Evolutionary conservation across 495 filamentous ascomycete genomes (phyloP), one percentile per base, ranked within the genome.

Genomic region (Aspergillus wentii): DNA sequence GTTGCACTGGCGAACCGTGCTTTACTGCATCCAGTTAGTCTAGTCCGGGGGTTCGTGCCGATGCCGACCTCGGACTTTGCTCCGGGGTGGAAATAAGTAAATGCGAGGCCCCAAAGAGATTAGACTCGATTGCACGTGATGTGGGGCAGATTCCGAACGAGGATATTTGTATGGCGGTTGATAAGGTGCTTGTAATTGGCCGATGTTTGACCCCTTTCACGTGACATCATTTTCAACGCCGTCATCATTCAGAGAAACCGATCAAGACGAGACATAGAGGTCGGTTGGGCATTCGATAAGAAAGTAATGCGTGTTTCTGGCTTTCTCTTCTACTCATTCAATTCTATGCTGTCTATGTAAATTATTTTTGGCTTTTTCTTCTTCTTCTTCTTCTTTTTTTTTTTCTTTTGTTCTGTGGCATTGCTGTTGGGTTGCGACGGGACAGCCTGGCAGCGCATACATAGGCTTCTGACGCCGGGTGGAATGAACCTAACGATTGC

Each of bases 221-320:
- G 40, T 48, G 45, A 48, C 27, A 13, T 3, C 17, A 9, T 13
- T 17, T 29, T 30, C 33, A 34, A n/a, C 33, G 41, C n/a, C n/a
- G 35, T 31, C 34, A 44, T 23, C 38, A 28, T 29, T 16, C 18
- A 29, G 16, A 17, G 13, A 40, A n/a, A 15, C 14, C 26, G 26
- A 31, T 32, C 14, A 29, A n/a, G n/a, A n/a, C n/a, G n/a, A n/a
- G n/a, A n/a, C n/a, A n/a, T n/a, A n/a, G n/a, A n/a, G n/a, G n/a
- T n/a, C n/a, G n/a, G n/a, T n/a, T n/a, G n/a, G n/a, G n/a, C n/a
- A n/a, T n/a, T n/a, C n/a, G n/a, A n/a, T n/a, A n/a, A n/a, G n/a
- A n/a, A n/a, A n/a, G n/a, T n/a, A n/a, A n/a, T n/a, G n/a, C n/a
- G n/a, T n/a, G n/a, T n/a, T 20, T 13, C 9, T 19, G 14, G n/a